A percentile compares a stretch with the other conserved stretches of the same genome.
Conservation (phyloP, 2,329 filamentous ascomycete species). For the Talaromyces sp. region DNA sequence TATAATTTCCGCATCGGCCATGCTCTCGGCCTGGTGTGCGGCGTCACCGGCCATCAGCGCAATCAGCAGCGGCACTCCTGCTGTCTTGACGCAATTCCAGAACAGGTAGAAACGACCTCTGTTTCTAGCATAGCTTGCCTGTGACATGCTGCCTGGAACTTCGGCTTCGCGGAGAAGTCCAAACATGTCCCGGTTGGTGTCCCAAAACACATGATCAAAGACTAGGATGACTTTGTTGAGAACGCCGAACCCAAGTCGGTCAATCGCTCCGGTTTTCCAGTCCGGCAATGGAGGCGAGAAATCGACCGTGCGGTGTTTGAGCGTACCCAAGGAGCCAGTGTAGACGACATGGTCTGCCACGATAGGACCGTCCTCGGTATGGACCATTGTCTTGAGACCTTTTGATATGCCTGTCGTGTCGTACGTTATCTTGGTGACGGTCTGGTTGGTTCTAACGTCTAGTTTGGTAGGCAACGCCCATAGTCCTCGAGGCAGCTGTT, state of each 20-base stretch:
- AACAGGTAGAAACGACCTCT: slow-evolving; percentile 96
- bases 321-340: slow-evolving; percentile 82
- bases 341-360: slow-evolving; percentile 89
- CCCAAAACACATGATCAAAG: slow-evolving; percentile 88
- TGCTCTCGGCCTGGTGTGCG: slow-evolving; percentile 78
- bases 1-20: slow-evolving; percentile 69
- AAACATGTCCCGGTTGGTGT: slow-evolving; percentile 84
- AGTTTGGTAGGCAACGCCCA: slow-evolving; percentile 71
- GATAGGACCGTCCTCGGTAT: slow-evolving; percentile 72
- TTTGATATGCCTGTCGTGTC: slow-evolving; percentile 33
- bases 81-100: slow-evolving; percentile 91
- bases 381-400: slow-evolving; percentile 54
- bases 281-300: slow-evolving; percentile 87
- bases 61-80: slow-evolving; percentile 79
- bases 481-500: slow-evolving; percentile 83
- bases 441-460: slow-evolving; percentile 67
- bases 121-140: slow-evolving; percentile 70
- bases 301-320: slow-evolving; percentile 73
- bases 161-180: slow-evolving; percentile 75
- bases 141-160: slow-evolving; percentile 64
- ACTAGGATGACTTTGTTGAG: slow-evolving; percentile 94
- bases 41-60: slow-evolving; percentile 95
- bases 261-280: slow-evolving; percentile 77
- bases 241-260: slow-evolving; percentile 83
- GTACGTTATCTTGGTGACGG: slow-evolving; percentile 70